A percentile compares a stretch with the other conserved stretches of the same genome.
These are phyloP conservation scores for Cydonia oblonga DNA, from an alignment of 331 rosid species.

Conservation along the genomic window DNA sequence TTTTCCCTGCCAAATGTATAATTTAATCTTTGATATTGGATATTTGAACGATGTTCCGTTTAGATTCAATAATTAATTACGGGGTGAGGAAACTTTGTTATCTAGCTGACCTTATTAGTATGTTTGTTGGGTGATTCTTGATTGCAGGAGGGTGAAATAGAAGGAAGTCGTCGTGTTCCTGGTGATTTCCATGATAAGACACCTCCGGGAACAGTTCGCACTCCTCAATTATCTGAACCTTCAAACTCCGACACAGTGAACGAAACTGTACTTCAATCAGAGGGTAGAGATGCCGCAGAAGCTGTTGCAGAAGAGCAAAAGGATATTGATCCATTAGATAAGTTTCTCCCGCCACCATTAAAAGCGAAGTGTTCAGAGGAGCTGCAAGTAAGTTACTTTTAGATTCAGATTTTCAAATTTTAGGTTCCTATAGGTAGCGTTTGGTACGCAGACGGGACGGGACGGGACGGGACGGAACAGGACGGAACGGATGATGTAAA, in stretches of 20 bases:
- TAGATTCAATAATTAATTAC: not conserved
- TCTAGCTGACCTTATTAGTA: not conserved
- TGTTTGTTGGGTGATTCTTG: not conserved
- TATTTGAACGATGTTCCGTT: not conserved
- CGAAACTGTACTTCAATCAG: conserved; percentile 27
- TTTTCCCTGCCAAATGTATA: not conserved
- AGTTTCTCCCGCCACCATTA: conserved; percentile 68
- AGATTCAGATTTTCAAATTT: not conserved
- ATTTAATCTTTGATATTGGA: not conserved
- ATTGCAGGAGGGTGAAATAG: conserved; percentile 70
- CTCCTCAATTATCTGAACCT: conserved; percentile 41
- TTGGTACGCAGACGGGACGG: too few relatives aligned
- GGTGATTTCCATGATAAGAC: conserved; percentile 54
- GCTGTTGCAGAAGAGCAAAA: conserved; percentile 41
- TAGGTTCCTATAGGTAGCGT: not conserved
- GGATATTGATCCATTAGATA: conserved; percentile 41
- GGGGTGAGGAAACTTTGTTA: not conserved
- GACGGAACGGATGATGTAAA: too few relatives aligned
- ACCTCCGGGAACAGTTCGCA: conserved; percentile 23
- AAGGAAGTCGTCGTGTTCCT: conserved; percentile 39
- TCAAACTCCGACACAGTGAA: conserved; percentile 42
- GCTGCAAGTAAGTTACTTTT: conserved; percentile 51
- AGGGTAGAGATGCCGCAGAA: conserved; percentile 34
- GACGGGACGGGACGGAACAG: too few relatives aligned
- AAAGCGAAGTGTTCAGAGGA: conserved; percentile 72